Evolutionary conservation across 768 basidiomycete genomes (phyloP), one percentile per base, ranked within the genome.

Genomic region (Mycena kentingensis): DNA sequence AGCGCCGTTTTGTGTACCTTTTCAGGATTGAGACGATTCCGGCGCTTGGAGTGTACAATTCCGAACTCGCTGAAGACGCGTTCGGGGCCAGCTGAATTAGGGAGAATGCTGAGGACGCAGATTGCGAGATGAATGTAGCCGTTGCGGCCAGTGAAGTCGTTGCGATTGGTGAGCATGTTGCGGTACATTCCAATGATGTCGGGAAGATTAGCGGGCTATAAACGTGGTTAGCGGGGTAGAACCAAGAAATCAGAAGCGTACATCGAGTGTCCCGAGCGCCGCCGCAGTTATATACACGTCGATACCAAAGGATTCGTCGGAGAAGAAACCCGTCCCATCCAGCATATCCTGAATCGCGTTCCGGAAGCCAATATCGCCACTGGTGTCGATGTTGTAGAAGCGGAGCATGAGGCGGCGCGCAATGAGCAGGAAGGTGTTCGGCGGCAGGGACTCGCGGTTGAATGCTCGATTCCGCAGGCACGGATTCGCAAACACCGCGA

Each of bases 1-100:
- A 46, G 26, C 0, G 50, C 52, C 19, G 41, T 32, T 3, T 61
- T 52, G 44, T 55, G 60, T 6, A 53, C 57, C 35, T 53, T 58
- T n/a, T 46, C n/a, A 7, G 37, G 35, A 15, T 55, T 32, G 4
- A 62, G 44, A 3, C 59, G 52, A 27, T 57, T 57, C 22, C 61
- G 60, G 8, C 53, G 55, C 48, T 66, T 64, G 0, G 62, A 65
- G 2, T 62, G 55, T 11, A 60, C 62, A 3, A 51, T 21, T 4
- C 64, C 60, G n/a, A 34, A 50, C 1, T 41, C 19, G 26, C 51
- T 52, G 43, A 52, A 52, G 8, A 25, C 45, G 34, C 51, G 51
- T 16, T 52, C 51, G 2, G 51, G 34, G 7, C 22, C 51, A 13
- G 34, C 51, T 2, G 43, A 52, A 16, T 52, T 52, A 3, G 52